Conservation (phyloP, 768 basidiomycete genomes). For the Tulasnella sp. region DNA sequence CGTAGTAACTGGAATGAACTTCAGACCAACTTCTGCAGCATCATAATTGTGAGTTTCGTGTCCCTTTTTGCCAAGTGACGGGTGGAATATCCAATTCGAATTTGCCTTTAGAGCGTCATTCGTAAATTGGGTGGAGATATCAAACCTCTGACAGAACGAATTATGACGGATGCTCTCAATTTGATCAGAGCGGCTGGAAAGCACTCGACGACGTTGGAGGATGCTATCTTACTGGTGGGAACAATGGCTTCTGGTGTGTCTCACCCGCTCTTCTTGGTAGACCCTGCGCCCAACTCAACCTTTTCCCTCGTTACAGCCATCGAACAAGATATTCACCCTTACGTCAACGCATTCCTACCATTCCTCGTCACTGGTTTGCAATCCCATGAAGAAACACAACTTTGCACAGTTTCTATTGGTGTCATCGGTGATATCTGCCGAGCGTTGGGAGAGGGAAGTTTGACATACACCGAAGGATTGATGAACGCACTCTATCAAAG, state of each 20-base stretch:
- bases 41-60: constrained; percentile 54
- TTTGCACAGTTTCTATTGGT: constrained; percentile 91
- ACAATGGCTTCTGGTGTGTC: constrained; percentile 59
- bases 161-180: constrained; percentile 83
- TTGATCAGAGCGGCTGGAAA: constrained; percentile 81
- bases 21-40: constrained; percentile 87
- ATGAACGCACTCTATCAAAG: constrained; percentile 89
- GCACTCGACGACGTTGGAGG: constrained; percentile 88
- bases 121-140: constrained; percentile 75
- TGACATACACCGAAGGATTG: constrained; percentile 73
- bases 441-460: constrained; percentile 72
- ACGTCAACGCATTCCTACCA: constrained; percentile 73
- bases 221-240: constrained; percentile 89
- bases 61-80: neutral
- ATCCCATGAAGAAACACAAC: constrained; percentile 86
- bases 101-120: constrained; percentile 51
- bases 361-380: constrained; percentile 81
- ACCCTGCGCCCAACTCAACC: constrained; percentile 17
- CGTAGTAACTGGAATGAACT: constrained; percentile 98
- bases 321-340: constrained; percentile 64
- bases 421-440: constrained; percentile 95
- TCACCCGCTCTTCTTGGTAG: neutral
- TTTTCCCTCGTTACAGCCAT: constrained; percentile 37
- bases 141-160: constrained; percentile 77
- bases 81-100: neutral